Base-by-base conservation (phyloP, 2,329 filamentous ascomycete genomes). In the Fusarium sacchari region DNA sequence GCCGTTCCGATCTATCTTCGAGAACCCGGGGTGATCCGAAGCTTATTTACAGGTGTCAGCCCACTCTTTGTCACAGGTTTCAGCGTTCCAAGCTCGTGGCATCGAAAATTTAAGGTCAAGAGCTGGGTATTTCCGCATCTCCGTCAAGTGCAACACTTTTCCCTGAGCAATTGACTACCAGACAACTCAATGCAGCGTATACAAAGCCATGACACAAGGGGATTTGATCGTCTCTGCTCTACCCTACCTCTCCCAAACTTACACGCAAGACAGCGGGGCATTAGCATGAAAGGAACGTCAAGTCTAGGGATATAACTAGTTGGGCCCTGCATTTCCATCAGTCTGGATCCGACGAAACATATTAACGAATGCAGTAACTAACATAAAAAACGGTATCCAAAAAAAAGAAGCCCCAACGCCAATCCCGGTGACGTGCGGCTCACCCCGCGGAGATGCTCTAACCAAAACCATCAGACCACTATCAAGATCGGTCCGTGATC, bases 111-210 rank as follows among this genome's bases (percentile, higher is more conserved):
- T 49, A 68, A 46, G 44, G 32, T 46, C 42, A 49, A 61, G 34
- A 44, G 57, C 53, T 73, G 60, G 14, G 22, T 53, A 78, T 78
- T 77, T 78, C 76, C 76, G 76, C 73, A 71, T 78, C 76, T 78
- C 76, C 76, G 76, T 63, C 44, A 55, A n/a, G 43, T 55, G 22
- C 30, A 49, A 39, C 28, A 58, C 12, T 58, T 36, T 66, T 24
- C 12, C 24, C 22, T 30, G 55, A 28, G 46, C 52, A 28, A 26
- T 55, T 56, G 37, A n/a, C 46, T n/a, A 39, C 57, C 57, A 55
- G n/a, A 18, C 52, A 61, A 47, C 43, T 60, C 49, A 59, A 44
- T 65, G 22, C 44, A 17, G 24, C 22, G 34, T 40, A 26, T 17
- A 6, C 13, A 26, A 47, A 20, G 20, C 12, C 37, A 44, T 70